Percentiles rank a stretch among this genome's conserved stretches.
Evolutionary conservation across 2,329 filamentous ascomycete genomes (phyloP).

Genomic region (Fusarium multiceps): DNA sequence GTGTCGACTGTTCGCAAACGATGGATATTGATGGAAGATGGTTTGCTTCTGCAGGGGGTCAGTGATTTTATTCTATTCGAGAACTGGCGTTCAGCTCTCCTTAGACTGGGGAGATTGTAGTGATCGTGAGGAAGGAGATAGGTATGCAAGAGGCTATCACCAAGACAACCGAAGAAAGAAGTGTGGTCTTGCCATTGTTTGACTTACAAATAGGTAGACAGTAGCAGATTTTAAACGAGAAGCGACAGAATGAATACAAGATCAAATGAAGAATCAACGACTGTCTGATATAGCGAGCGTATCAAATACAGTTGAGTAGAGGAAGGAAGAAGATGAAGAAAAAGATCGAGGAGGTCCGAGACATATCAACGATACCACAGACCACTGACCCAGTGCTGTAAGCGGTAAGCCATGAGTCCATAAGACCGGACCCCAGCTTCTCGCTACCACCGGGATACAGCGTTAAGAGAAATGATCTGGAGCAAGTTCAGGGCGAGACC

Average conservation of each 20-base stretch:
- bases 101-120: background rate
- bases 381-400: background rate
- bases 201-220: constrained; percentile 24
- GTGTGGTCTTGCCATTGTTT: constrained; percentile 1
- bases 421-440: constrained; percentile 5
- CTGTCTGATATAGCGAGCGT: constrained; percentile 31
- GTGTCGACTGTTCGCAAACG: constrained; percentile 16
- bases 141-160: constrained; percentile 26
- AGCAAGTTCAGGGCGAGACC: constrained; percentile 39
- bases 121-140: constrained; percentile 22
- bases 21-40: constrained; percentile 18
- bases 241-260: constrained; percentile 11
- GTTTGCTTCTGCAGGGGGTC: constrained; percentile 17
- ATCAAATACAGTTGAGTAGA: constrained; percentile 29
- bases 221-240: background rate
- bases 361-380: constrained; percentile 21
- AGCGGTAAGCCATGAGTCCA: background rate
- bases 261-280: constrained; percentile 15
- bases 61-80: constrained; percentile 23
- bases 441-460: constrained; percentile 19
- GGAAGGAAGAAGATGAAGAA: constrained; percentile 22
- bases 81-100: constrained; percentile 8
- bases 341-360: constrained; percentile 22
- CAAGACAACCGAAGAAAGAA: constrained; percentile 23
- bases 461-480: constrained; percentile 42